Evolutionary conservation across 2,329 filamentous ascomycete genomes (phyloP).

Genomic region (Diaporthe citrichinensis): DNA sequence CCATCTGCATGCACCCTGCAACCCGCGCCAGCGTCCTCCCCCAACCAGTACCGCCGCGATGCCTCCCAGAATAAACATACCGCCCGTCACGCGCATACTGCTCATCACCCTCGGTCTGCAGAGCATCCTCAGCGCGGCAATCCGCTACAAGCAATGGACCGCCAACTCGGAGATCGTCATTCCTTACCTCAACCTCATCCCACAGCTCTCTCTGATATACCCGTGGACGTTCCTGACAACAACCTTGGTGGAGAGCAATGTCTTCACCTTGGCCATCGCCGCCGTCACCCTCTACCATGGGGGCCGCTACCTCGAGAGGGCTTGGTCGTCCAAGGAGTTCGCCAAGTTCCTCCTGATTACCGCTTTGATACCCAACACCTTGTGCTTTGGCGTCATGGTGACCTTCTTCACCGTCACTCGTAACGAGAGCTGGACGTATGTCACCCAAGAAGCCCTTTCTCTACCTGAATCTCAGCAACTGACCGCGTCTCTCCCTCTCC

Average conservation of each 20-base stretch:
- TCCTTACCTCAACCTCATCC: constrained; percentile 90
- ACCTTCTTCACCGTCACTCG: constrained; percentile 79
- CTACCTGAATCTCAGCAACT: constrained; percentile 36
- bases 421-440: constrained; percentile 77
- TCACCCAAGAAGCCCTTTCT: constrained; percentile 6
- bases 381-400: constrained; percentile 81
- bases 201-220: constrained; percentile 85
- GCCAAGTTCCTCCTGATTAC: constrained; percentile 88
- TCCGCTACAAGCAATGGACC: constrained; percentile 80
- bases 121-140: constrained; percentile 84
- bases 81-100: constrained; percentile 87
- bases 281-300: constrained; percentile 88
- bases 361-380: constrained; percentile 83
- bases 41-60: constrained; percentile 60
- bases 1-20: constrained; percentile 12
- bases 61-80: constrained; percentile 90
- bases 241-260: constrained; percentile 91
- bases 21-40: background rate
- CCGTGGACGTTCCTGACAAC: constrained; percentile 94
- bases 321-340: constrained; percentile 93
- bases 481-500: constrained; percentile 40
- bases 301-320: constrained; percentile 93
- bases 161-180: constrained; percentile 77
- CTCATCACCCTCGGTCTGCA: constrained; percentile 82
- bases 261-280: constrained; percentile 86